A percentile compares a stretch with the other conserved stretches of the same genome.
Evolutionary conservation across 2,329 filamentous ascomycete genomes (phyloP).

Genomic region (Alternaria longipes): DNA sequence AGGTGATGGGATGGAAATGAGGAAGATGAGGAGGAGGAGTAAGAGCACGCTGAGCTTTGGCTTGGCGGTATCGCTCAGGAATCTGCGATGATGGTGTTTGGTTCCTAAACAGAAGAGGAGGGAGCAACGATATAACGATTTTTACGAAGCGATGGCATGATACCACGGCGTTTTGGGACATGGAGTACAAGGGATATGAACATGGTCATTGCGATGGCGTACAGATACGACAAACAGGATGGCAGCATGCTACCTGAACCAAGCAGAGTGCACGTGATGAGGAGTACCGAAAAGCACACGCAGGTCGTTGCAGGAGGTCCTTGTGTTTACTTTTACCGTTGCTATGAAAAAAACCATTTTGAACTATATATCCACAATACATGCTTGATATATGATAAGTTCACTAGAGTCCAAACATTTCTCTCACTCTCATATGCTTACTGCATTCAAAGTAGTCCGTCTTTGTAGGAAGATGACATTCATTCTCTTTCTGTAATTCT

Average conservation of each 20-base stretch:
- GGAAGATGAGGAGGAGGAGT: fast-evolving
- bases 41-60: no score
- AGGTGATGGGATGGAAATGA: not conserved
- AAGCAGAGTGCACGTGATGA: not conserved
- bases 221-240: no score
- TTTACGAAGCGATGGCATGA: not conserved
- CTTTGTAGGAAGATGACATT: no score
- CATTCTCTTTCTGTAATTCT: not conserved
- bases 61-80: no score
- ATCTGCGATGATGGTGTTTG: no score
- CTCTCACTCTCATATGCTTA: no score
- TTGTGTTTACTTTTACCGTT: not conserved
- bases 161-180: not conserved
- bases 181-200: no score
- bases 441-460: no score
- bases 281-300: not conserved
- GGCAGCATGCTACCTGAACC: no score
- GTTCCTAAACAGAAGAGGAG: not conserved
- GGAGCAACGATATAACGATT: not conserved
- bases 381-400: not conserved
- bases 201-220: no score
- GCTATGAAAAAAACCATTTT: not conserved
- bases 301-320: not conserved
- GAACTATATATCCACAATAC: not conserved
- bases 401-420: not conserved